Percentiles rank a stretch among this genome's conserved stretches.
Conservation (phyloP, 805 yeast genomes). For the Myxozyma nipponensis region DNA sequence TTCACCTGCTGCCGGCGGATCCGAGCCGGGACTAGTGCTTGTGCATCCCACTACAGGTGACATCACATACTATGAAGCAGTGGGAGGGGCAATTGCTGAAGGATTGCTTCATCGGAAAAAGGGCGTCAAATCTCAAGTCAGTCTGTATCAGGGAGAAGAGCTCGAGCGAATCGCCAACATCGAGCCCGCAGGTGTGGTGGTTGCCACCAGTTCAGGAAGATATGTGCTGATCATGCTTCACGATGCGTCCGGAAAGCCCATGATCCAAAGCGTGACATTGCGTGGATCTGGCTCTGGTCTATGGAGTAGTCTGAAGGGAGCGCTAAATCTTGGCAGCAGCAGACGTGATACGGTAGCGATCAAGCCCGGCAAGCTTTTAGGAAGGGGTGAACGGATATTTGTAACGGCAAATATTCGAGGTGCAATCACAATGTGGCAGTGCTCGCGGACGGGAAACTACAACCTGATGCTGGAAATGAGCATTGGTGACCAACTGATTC, state of each 20-base stretch:
- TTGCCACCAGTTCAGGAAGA: constrained; percentile 68
- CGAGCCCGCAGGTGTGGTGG: constrained; percentile 70
- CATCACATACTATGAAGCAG: constrained; percentile 67
- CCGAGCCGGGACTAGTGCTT: constrained; percentile 67
- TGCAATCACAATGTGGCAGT: constrained; percentile 47
- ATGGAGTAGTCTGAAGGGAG: constrained; percentile 32
- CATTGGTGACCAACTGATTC: constrained; percentile 39
- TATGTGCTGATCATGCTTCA: constrained; percentile 58
- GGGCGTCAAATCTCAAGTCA: constrained; percentile 32
- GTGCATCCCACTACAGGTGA: constrained; percentile 57
- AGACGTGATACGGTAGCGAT: constrained; percentile 53
- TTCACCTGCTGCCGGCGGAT: constrained; percentile 50
- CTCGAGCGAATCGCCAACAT: constrained; percentile 55
- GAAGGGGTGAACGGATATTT: constrained; percentile 48
- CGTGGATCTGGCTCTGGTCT: constrained; percentile 33
- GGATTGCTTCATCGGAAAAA: constrained; percentile 48
- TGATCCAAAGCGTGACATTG: constrained; percentile 31
- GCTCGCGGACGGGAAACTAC: constrained; percentile 46
- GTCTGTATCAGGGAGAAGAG: constrained; percentile 45
- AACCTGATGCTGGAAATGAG: constrained; percentile 40
- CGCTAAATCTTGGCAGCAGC: constrained; percentile 28
- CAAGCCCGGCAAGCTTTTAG: constrained; percentile 50
- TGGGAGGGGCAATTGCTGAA: constrained; percentile 64
- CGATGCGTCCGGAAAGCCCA: constrained; percentile 65
- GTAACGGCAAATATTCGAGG: constrained; percentile 45